phyloP scores from a whole-genome alignment of 2,329 filamentous ascomycete genomes.

The Grosmannia clavigera region DNA sequence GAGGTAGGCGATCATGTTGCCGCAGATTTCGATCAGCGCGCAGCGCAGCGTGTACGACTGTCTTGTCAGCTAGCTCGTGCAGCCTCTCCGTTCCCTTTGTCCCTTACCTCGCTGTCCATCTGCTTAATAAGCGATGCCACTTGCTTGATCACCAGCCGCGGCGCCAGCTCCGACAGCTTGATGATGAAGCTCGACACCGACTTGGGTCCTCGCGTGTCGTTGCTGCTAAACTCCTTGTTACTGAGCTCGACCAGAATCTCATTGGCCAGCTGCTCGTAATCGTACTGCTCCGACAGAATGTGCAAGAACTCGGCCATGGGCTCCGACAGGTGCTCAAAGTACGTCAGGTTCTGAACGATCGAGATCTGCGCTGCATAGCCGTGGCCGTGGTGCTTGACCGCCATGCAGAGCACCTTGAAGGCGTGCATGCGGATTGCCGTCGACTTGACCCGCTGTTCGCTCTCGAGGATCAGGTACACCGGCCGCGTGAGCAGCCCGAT shows the following conservation, averaged over 20 bases:
- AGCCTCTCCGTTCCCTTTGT: not conserved
- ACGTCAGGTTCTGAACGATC: constrained; percentile 93
- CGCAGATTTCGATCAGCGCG: constrained; percentile 91
- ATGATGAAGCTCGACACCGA: constrained; percentile 90
- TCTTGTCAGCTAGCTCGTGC: constrained; percentile 13
- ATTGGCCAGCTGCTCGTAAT: constrained; percentile 88
- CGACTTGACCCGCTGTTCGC: constrained; percentile 81
- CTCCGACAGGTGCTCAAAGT: constrained; percentile 97
- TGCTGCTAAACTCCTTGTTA: constrained; percentile 96
- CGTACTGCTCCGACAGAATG: constrained; percentile 92
- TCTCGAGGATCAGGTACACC: constrained; percentile 88
- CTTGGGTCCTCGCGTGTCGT: constrained; percentile 89
- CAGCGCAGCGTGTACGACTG: constrained; percentile 87
- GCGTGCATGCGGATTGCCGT: constrained; percentile 88
- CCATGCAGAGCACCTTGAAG: constrained; percentile 93
- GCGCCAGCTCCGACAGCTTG: constrained; percentile 83
- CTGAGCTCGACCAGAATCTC: constrained; percentile 89
- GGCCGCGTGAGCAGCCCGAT: constrained; percentile 84
- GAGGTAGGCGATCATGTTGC: constrained; percentile 83
- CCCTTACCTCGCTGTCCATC: constrained; percentile 72
- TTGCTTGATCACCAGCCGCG: constrained; percentile 88
- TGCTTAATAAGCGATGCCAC: constrained; percentile 93
- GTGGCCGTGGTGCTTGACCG: constrained; percentile 95
- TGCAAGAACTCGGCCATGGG: constrained; percentile 98
- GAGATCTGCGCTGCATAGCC: constrained; percentile 95